Base-by-base conservation (phyloP, 208 protist genomes). In the Trypanosomatidae sp. region DNA sequence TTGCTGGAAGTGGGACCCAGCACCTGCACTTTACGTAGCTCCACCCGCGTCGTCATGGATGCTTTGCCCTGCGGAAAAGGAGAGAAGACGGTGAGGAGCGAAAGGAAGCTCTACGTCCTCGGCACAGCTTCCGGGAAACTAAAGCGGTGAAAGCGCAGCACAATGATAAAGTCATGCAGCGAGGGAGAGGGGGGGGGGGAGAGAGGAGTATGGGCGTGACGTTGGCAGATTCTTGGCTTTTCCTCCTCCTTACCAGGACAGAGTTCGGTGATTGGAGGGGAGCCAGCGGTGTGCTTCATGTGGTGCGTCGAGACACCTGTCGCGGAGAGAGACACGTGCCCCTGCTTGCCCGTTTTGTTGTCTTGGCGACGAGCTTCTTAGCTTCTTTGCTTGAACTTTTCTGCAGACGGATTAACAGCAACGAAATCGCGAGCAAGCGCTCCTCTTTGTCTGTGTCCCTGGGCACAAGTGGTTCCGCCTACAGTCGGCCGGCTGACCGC, bases 31-130 rank as follows among this genome's bases (percentile, higher is more conserved):
- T 87, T 86, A 22, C 80, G 71, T n/a, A 93, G 74, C 50, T 83
- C 76, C 13, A 93, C 79, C n/a, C 89, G 81, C 6, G 89, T 91
- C 8, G 84, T 65, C 86, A 91, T 91, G 0, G 39, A 19, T 36
- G 10, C 28, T 43, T 44, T 17, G 28, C 30, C 15, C n/a, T 13
- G 33, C 19, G 3, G 33, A 39, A 15, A 36, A 10, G 17, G 8
- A 44, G 2, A 12, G 58, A 43, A 13, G 7, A 22, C 58, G 1
- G 58, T 44, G 36, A n/a, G 30, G 7, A n/a, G 3, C 17, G 8
- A 22, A 62, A 10, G 12, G 43, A 43, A 43, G 30, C 13, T 62
- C 17, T 6, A 7, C 5, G 33, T 12, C 12, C 17, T 5, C 58
- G 19, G 15, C 1, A n/a, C 17, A 25, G 50, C n/a, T 55, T 55